A percentile compares a stretch with the other conserved stretches of the same genome.
phyloP scores from a whole-genome alignment of 495 filamentous ascomycete species.

The Xylaria telfairii region DNA sequence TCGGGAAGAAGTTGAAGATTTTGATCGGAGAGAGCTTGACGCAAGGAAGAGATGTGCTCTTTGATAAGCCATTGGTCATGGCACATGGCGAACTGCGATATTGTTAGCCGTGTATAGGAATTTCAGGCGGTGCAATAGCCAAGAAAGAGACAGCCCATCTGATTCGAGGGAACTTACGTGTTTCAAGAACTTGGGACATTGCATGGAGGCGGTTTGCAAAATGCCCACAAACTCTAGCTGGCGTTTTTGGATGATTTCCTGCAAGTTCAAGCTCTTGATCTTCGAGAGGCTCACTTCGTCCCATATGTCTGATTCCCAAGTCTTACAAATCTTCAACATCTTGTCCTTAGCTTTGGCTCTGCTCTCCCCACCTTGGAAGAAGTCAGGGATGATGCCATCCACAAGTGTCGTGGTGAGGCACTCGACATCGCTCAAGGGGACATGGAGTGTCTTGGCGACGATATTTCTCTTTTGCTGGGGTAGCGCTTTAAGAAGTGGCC shows the following conservation, averaged over 20 bases:
- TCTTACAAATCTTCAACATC: constrained; percentile 64
- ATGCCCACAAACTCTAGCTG: constrained; percentile 63
- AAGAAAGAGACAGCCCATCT: background rate
- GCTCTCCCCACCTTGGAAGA: constrained; percentile 53
- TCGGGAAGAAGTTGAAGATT: constrained; percentile 97
- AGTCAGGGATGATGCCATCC: constrained; percentile 63
- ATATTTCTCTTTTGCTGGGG: constrained; percentile 66
- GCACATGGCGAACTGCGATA: constrained; percentile 78
- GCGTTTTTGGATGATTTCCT: constrained; percentile 74
- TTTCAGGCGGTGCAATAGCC: too few relatives aligned
- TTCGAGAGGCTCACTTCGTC: constrained; percentile 82
- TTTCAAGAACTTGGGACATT: constrained; percentile 79
- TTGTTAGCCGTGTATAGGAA: background rate
- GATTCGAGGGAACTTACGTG: constrained; percentile 66
- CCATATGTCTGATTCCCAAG: constrained; percentile 78
- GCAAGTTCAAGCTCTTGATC: constrained; percentile 77
- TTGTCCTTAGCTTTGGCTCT: constrained; percentile 60
- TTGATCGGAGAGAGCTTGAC: constrained; percentile 89
- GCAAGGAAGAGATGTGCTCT: constrained; percentile 84
- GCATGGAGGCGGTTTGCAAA: constrained; percentile 62
- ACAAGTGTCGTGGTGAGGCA: constrained; percentile 77
- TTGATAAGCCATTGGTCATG: constrained; percentile 94
- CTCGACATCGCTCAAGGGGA: constrained; percentile 77
- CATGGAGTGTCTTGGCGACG: constrained; percentile 63
- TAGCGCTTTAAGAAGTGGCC: constrained; percentile 63